Conservation (phyloP, 768 basidiomycete genomes). For the Neoboletus subvelutipes region DNA sequence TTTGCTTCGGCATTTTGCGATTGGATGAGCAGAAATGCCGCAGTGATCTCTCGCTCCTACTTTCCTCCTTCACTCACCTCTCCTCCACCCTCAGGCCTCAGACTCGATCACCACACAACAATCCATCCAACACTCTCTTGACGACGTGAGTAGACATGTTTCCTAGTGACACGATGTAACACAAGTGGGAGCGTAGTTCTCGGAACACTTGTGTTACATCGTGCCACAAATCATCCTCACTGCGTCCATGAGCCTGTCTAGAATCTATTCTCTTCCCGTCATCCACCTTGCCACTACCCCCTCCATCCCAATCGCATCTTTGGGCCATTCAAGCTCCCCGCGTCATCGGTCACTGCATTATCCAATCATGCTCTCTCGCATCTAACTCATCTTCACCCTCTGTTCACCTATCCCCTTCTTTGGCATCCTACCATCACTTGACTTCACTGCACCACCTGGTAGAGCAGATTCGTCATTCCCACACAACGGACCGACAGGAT, state of each 20-base stretch:
- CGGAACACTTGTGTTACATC: conserved; percentile 37
- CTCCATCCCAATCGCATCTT: too few relatives aligned
- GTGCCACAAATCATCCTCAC: conserved; percentile 9
- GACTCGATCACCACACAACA: background rate
- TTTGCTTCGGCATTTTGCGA: conserved; percentile 30
- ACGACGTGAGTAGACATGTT: background rate
- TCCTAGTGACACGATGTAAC: conserved; percentile 15
- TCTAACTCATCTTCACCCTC: background rate
- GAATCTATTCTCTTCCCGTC: background rate
- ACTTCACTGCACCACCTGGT: background rate
- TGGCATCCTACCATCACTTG: conserved; percentile 8
- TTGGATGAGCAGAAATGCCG: conserved; percentile 44
- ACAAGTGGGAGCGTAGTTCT: conserved; percentile 49
- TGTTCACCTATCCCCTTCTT: background rate
- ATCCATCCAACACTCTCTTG: background rate
- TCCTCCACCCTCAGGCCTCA: background rate
- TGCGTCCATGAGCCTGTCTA: background rate
- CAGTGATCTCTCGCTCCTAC: conserved; percentile 13
- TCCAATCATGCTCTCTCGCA: background rate
- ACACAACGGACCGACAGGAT: too few relatives aligned
- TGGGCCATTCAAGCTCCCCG: background rate
- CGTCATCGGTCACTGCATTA: background rate
- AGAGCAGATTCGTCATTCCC: too few relatives aligned
- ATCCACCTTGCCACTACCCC: background rate
- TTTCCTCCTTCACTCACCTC: background rate